Base-by-base conservation (phyloP, 2,329 filamentous ascomycete species). In the Colletotrichum incanum region DNA sequence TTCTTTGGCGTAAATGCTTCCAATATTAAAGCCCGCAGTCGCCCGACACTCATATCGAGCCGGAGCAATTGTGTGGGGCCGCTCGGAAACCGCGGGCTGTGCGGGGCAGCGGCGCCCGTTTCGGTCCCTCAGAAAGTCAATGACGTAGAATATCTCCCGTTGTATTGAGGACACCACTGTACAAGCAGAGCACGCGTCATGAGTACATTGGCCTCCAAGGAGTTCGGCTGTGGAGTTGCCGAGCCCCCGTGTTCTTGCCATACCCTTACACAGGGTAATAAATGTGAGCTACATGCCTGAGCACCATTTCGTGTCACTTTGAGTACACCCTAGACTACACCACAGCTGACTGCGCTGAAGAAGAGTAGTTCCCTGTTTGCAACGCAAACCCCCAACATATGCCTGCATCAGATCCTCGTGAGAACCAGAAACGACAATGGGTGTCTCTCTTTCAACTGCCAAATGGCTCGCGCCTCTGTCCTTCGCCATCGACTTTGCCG, bases 401-500 rank as follows among this genome's bases (percentile, higher is more conserved):
- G 5, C 12, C 11, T 6, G 18, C 12, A 28, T 26, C 9, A 7
- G 20, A 37, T 16, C 1, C 16, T 1, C 8, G 23, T 6, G 28
- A 31, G 28, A 3, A 39, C 14, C n/a, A 23, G 11, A 16, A 0
- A 4, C 8, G 14, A 66, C 39, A 8, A 90, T 90, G 88, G 88
- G 86, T 65, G 81, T 89, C 75, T 82, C 85, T 43, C 84, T 88
- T 69, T 87, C 83, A 60, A 89, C 87, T 1, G 86, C 88, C 62
- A 85, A 86, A 74, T 86, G 84, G 76, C 80, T 90, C 23, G 88
- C 88, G 43, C 88, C 89, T 0, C 78, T 84, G 20, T 87, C 87
- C 28, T 91, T 90, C 79, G 62, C 83, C 23, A 86, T 87, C 78
- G 87, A 91, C 79, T 90, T 91, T 75, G 86, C 85, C 3, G 84